These are phyloP conservation scores for Alternaria sp. DNA, from an alignment of 2,329 filamentous ascomycete species.

Conservation along the genomic window DNA sequence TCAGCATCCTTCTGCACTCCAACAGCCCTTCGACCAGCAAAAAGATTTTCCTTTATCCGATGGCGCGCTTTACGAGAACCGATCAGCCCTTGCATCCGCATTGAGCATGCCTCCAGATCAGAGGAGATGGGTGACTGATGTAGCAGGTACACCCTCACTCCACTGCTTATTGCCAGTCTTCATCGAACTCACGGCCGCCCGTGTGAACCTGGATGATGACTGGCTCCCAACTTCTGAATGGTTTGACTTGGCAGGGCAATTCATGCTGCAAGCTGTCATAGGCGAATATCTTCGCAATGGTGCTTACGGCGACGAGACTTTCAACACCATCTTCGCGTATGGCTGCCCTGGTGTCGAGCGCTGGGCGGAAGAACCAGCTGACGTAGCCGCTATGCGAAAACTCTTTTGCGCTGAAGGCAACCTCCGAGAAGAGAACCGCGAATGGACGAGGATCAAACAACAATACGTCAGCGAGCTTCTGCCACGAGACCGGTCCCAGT, in stretches of 20 bases:
- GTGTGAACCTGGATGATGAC: conserved; percentile 41
- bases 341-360: conserved; percentile 44
- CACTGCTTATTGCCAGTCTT: conserved; percentile 58
- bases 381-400: conserved; percentile 42
- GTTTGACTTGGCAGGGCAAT: conserved; percentile 57
- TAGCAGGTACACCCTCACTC: conserved; percentile 50
- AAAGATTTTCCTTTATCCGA: conserved; percentile 40
- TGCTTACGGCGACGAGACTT: conserved; percentile 44
- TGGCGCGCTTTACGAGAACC: conserved; percentile 39
- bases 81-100: conserved; percentile 33
- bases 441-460: conserved; percentile 50
- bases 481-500: conserved; percentile 3
- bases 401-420: conserved; percentile 47
- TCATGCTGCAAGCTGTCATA: conserved; percentile 60
- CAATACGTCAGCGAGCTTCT: conserved; percentile 44
- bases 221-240: conserved; percentile 51
- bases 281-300: conserved; percentile 58
- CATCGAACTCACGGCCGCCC: conserved; percentile 59
- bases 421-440: conserved; percentile 37
- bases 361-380: conserved; percentile 32
- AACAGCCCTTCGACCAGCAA: conserved; percentile 33
- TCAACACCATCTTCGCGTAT: conserved; percentile 58
- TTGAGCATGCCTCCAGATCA: conserved; percentile 37
- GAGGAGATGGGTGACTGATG: conserved; percentile 38
- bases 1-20: conserved; percentile 31